Evolutionary conservation across 208 protist species (phyloP), one percentile per base, ranked within the genome.

Genomic region (Trypanosoma brucei): DNA sequence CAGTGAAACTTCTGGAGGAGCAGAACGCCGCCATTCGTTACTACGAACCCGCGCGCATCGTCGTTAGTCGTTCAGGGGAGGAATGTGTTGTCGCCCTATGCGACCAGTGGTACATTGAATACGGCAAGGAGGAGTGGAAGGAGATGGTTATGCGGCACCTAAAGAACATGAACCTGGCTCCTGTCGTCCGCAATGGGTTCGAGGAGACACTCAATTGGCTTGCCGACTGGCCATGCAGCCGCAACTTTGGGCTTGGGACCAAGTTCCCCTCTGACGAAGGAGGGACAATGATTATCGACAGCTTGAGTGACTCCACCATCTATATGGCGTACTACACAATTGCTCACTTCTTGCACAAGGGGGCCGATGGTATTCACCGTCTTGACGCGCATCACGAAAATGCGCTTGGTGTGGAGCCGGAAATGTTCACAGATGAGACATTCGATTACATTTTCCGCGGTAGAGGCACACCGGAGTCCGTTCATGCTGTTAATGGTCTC

Each of bases 281-380:
- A 9, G 70, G 84, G 62, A 76, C 93, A 62, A 98, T 97, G 79
- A 75, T 99, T 11, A 99, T 99, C 70, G 99, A 99, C 77, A 99
- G 97, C 45, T 90, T 99, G 0, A 99, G 97, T 55, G 99, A 99
- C 83, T 99, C 98, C 14, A 99, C 99, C 34, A 99, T 99, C 79
- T 99, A 99, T 88, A 99, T 99, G 97, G 98, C 99, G 3, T 99
- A 98, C 83, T 99, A 99, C 89, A 99, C 98, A 11, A 91, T 99
- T 64, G 88, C 96, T 38, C 97, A 99, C 59, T 77, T 98, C 36
- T 84, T 99, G n/a, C 97, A 99, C 69, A 88, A 77, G 13, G 59
- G 58, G 13, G 63, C 60, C 46, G 75, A 93, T 59, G 90, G 83
- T 51, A 65, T 64, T n/a, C 53, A 72, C 4, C 58, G 44, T n/a